Evolutionary conservation across 306 rosid genomes (phyloP).

Genomic region (Sphenostylis stenocarpa): DNA sequence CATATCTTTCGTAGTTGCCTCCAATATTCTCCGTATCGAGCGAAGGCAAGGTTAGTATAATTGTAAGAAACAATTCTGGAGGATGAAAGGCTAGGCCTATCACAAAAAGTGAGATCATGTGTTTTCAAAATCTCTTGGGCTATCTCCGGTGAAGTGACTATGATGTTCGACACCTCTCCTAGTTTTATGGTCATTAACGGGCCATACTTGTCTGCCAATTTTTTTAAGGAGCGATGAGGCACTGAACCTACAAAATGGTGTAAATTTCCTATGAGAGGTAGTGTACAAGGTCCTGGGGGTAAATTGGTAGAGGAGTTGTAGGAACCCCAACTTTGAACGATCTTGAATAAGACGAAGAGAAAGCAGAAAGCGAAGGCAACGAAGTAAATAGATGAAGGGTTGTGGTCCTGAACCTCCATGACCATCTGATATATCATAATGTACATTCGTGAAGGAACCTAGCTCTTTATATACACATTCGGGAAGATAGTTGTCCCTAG

Average conservation of each 20-base stretch:
- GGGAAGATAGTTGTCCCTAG: too few species aligned
- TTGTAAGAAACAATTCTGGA: neutral
- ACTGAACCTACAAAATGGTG: neutral
- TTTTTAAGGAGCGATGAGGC: slow-evolving; percentile 3
- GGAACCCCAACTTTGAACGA: neutral
- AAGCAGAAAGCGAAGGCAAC: neutral
- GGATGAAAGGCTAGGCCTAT: neutral
- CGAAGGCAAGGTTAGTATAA: neutral
- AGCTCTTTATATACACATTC: too few species aligned
- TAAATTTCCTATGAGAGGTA: slow-evolving; percentile 33
- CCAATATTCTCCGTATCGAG: slow-evolving; percentile 33
- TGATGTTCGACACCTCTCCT: slow-evolving; percentile 28
- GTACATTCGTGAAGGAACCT: neutral
- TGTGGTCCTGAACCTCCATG: slow-evolving; percentile 17
- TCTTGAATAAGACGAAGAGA: neutral
- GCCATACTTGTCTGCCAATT: slow-evolving; percentile 19
- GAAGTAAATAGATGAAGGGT: neutral
- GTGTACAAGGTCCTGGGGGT: slow-evolving; percentile 36
- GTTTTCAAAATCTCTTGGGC: slow-evolving; percentile 28
- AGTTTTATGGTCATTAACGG: slow-evolving; percentile 32
- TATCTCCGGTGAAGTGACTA: slow-evolving; percentile 21
- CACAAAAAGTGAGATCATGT: slow-evolving; percentile 17
- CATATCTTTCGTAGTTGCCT: slow-evolving; percentile 38
- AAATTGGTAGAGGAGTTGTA: neutral
- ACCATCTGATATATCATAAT: neutral